Evolutionary conservation across 352 stramenopile genomes (phyloP).

Genomic region (Globisporangium paroecandrum): DNA sequence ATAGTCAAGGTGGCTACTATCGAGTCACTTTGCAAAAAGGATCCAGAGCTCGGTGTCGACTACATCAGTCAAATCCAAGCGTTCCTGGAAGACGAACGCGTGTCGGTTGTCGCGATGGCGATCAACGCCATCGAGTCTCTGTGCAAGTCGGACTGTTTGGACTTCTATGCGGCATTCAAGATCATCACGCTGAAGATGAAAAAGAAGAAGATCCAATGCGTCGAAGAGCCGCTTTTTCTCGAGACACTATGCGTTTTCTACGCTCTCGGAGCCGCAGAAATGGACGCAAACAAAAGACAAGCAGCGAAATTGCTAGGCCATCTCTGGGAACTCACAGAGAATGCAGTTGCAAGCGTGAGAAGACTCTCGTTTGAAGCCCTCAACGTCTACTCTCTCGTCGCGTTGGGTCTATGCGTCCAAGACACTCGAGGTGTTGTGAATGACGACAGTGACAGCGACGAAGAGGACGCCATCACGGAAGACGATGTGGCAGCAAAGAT

Average conservation of each 20-base stretch:
- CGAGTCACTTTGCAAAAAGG: slow-evolving; percentile 52
- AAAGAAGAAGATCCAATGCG: slow-evolving; percentile 58
- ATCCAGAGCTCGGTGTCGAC: slow-evolving; percentile 63
- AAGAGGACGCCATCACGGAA: slow-evolving; percentile 27
- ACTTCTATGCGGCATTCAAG: slow-evolving; percentile 77
- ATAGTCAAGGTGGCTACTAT: slow-evolving; percentile 62
- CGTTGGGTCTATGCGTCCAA: slow-evolving; percentile 36
- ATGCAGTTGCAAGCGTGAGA: slow-evolving; percentile 32
- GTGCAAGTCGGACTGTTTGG: slow-evolving; percentile 59
- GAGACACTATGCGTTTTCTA: slow-evolving; percentile 60
- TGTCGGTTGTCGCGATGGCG: slow-evolving; percentile 59
- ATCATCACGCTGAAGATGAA: slow-evolving; percentile 64
- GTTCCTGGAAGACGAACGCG: slow-evolving; percentile 46
- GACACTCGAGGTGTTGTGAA: slow-evolving; percentile 5
- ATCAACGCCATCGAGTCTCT: slow-evolving; percentile 57
- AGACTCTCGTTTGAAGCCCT: slow-evolving; percentile 40
- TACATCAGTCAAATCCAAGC: slow-evolving; percentile 62
- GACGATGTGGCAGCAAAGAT: slow-evolving; percentile 48
- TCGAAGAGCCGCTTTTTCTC: slow-evolving; percentile 45
- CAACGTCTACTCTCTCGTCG: slow-evolving; percentile 38
- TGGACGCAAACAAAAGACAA: slow-evolving; percentile 39
- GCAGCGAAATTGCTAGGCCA: slow-evolving; percentile 39
- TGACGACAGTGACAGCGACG: slow-evolving; percentile 25
- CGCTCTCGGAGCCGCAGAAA: slow-evolving; percentile 33
- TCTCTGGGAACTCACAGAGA: slow-evolving; percentile 48